A percentile compares a stretch with the other conserved stretches of the same genome.
Evolutionary conservation across 257 asterid genomes (phyloP).

Genomic region (Ligustrum vulgare): DNA sequence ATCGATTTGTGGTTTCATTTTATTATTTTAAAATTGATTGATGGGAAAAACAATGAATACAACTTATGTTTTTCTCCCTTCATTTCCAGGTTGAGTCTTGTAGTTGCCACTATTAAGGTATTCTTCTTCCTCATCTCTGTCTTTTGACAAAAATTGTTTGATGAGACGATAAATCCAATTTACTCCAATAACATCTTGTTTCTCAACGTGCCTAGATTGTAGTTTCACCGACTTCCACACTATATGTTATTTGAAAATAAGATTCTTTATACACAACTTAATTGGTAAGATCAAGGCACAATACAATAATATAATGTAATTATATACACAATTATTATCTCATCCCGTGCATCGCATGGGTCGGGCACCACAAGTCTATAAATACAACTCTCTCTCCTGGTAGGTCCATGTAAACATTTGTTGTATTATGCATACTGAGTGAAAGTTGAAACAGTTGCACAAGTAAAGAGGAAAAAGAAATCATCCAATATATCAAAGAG

Average conservation of each 20-base stretch:
- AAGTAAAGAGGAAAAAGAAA: background rate
- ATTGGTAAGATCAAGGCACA: too few species aligned
- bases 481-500: background rate
- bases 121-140: constrained; percentile 3
- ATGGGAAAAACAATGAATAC: background rate
- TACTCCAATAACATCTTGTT: background rate
- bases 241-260: background rate
- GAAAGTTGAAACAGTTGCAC: background rate
- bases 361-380: too few species aligned
- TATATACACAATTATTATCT: too few species aligned
- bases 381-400: background rate
- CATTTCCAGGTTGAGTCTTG: constrained; percentile 81
- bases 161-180: background rate
- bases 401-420: background rate
- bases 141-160: background rate
- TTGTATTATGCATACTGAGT: background rate
- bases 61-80: constrained; percentile 17
- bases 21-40: too few species aligned
- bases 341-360: too few species aligned
- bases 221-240: background rate
- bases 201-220: background rate
- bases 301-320: too few species aligned
- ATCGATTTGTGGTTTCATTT: too few species aligned
- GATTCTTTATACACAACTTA: too few species aligned
- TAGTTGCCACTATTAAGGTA: constrained; percentile 78